Evolutionary conservation across 768 basidiomycete species (phyloP), one percentile per base, ranked within the genome.

Genomic region (Sporobolomyces roseus): DNA sequence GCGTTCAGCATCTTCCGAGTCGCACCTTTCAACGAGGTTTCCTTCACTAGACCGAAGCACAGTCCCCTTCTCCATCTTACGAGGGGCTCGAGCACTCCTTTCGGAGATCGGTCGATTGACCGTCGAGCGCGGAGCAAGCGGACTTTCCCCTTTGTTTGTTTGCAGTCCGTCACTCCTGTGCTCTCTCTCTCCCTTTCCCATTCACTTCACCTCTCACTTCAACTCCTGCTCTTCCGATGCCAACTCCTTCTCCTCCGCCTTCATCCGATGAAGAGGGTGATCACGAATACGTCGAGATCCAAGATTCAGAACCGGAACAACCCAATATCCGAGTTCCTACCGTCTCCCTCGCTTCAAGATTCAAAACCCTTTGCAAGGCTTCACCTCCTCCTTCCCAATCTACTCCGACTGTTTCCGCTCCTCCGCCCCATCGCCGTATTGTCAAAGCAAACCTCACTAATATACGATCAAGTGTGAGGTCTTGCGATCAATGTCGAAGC

Each of bases 341-440:
- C 29, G 21, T 27, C 21, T 48, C 45, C 2, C 58, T 60, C 58
- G 58, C 58, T 5, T 27, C 58, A 19, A 43, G 58, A 16, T 60
- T 60, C 45, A 25, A 21, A 4, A 60, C 33, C 23, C 58, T 60
- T 7, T 60, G 58, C 32, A 5, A 25, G 9, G 23, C 58, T 3
- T 46, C 43, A 1, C 38, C 25, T 21, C 56, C 56, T 3, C 14
- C 25, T 6, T 25, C 56, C 25, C 41, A 36, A n/a, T n/a, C n/a
- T 2, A 16, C 54, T 25, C 33, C 5, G 6, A 17, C 56, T 16
- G 56, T 29, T 8, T 25, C 36, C 17, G 25, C 56, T 16, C 41
- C 41, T 36, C 9, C 54, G 3, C 52, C 30, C 35, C 32, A 41
- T 9, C 38, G 38, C 9, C 38, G 38, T 41, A n/a, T 51, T 33